Percentiles rank a stretch among this genome's conserved stretches.
Evolutionary conservation across 192 early-diverging fungal species (phyloP).

Genomic region (Podila minutissima): DNA sequence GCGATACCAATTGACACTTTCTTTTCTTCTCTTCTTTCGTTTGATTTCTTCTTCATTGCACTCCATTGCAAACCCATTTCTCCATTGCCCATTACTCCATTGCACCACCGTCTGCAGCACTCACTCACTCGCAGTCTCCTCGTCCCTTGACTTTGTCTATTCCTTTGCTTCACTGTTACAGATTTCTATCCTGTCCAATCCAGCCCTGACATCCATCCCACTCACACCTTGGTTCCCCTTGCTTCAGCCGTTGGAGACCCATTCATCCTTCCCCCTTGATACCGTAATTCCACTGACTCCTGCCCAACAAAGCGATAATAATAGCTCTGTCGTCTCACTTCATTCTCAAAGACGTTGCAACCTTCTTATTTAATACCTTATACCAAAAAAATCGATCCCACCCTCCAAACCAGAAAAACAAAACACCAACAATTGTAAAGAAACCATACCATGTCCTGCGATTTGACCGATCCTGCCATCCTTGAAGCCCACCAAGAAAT

Average conservation of each 20-base stretch:
- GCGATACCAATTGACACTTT: not conserved
- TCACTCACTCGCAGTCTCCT: not conserved
- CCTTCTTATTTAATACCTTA: not conserved
- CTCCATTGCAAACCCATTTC: not conserved
- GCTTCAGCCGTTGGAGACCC: no score
- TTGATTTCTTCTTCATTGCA: not conserved
- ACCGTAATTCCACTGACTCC: not conserved
- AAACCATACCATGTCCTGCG: slow-evolving; percentile 61
- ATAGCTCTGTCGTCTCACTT: no score
- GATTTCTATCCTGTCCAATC: not conserved
- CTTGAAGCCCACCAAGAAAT: slow-evolving; percentile 63
- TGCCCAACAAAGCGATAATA: no score
- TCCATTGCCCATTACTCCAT: not conserved
- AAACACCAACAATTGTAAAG: no score
- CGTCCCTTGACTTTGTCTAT: not conserved
- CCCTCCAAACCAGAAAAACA: not conserved
- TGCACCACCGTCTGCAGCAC: no score
- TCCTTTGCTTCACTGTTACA: not conserved
- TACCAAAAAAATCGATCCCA: not conserved
- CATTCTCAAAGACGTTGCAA: no score
- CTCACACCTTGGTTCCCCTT: not conserved
- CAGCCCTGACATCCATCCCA: not conserved
- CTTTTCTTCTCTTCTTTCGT: not conserved
- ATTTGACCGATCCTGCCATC: slow-evolving; percentile 67
- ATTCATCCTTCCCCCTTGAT: not conserved